Conservation (phyloP, 345 rosid genomes). For the Brassica carinata region DNA sequence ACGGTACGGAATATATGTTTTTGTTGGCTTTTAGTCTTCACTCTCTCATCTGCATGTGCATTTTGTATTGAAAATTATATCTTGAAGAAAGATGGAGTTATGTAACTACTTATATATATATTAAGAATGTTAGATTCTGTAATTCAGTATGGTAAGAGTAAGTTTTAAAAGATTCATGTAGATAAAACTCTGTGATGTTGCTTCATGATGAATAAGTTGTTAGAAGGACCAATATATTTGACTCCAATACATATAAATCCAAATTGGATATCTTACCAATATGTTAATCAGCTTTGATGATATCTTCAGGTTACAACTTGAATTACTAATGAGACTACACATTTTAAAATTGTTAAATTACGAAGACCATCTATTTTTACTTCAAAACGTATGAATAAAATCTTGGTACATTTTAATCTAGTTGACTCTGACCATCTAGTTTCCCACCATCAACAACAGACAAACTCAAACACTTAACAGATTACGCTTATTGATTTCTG, state of each 20-base stretch:
- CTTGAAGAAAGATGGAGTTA: background rate
- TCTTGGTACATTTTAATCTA: background rate
- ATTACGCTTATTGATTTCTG: background rate
- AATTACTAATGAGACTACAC: background rate
- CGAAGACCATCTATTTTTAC: background rate
- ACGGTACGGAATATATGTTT: background rate
- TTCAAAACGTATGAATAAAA: background rate
- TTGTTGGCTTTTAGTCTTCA: background rate
- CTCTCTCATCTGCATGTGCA: background rate
- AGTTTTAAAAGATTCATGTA: background rate
- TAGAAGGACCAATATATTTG: background rate
- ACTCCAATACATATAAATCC: background rate
- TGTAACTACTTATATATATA: background rate
- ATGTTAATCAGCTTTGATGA: background rate
- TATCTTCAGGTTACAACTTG: background rate
- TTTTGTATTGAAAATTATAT: background rate
- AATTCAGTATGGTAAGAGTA: background rate
- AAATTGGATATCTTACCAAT: background rate
- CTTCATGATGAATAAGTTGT: background rate
- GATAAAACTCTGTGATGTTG: background rate
- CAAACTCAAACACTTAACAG: background rate
- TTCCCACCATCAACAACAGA: conserved; percentile 3
- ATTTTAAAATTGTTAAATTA: background rate
- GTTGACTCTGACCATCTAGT: background rate
- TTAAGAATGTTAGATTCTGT: background rate